phyloP scores from a whole-genome alignment of 306 rosid species.

The peach (Prunus persica) region Prunus_persica_NCBIv2 NC_034013.1:983001-983500 shows the following conservation, averaged over 20 bases:
- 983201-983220: neutral
- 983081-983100: slow-evolving; percentile 17
- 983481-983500: neutral
- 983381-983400: neutral
- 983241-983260: neutral
- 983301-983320: neutral
- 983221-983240: neutral
- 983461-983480: neutral
- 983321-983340: neutral
- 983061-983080: slow-evolving; percentile 9
- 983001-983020: neutral
- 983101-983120: neutral
- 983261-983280: neutral
- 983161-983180: neutral
- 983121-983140: slow-evolving; percentile 1
- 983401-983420: neutral
- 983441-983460: neutral
- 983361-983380: neutral
- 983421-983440: neutral
- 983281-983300: neutral
- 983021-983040: no score
- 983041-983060: slow-evolving; percentile 8
- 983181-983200: no score
- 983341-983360: neutral
- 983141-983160: neutral